phyloP scores from a whole-genome alignment of 805 yeast species.

The Starmerella cellae region DNA sequence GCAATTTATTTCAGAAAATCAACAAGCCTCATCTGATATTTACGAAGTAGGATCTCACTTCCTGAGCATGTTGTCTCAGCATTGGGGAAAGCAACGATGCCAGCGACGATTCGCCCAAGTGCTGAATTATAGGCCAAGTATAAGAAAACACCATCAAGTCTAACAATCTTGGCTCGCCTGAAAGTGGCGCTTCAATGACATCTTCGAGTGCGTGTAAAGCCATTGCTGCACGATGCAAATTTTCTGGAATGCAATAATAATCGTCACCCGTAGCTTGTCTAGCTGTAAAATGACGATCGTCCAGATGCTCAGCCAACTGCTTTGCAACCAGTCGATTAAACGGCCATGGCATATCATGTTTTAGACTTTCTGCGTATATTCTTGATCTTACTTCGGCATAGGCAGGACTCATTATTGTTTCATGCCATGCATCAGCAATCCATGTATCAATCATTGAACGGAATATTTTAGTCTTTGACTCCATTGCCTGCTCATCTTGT shows the following conservation, averaged over 20 bases:
- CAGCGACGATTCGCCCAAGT: conserved; percentile 16
- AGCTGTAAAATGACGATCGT: not conserved
- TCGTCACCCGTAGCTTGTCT: conserved; percentile 9
- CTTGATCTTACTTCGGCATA: not conserved
- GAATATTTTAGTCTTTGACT: not conserved
- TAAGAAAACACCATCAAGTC: conserved; percentile 21
- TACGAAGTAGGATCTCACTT: conserved; percentile 4
- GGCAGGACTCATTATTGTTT: conserved; percentile 9
- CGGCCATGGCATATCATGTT: conserved; percentile 16
- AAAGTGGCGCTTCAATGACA: not conserved
- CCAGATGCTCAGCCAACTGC: conserved; percentile 12
- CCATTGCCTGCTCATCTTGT: not conserved
- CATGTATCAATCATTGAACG: conserved; percentile 5
- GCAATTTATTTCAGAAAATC: not conserved
- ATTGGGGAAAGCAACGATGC: conserved; percentile 17
- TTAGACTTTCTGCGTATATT: conserved; percentile 4
- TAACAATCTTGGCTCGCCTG: conserved; percentile 8
- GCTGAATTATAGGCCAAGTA: conserved; percentile 14
- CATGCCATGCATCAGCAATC: conserved; percentile 20
- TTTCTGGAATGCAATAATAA: conserved; percentile 5
- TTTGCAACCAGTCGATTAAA: conserved; percentile 3
- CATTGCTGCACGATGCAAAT: conserved; percentile 9
- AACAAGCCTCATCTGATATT: not conserved
- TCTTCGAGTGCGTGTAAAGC: conserved; percentile 7
- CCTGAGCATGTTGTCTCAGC: conserved; percentile 14